A percentile compares a stretch with the other conserved stretches of the same genome.
phyloP scores from a whole-genome alignment of 768 basidiomycete genomes.

The Neoboletus subvelutipes region DNA sequence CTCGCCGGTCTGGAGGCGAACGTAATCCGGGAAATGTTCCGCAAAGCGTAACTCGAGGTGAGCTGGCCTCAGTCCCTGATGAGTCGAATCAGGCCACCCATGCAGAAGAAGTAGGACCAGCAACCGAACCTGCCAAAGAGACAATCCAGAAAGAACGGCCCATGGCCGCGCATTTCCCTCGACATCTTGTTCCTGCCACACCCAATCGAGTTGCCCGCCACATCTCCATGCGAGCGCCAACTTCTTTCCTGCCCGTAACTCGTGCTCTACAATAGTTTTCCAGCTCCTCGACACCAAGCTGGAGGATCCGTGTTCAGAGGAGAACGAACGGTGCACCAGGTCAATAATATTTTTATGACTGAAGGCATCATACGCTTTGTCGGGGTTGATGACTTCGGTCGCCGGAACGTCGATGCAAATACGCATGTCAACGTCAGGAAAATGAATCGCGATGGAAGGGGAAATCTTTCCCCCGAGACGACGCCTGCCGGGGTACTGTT shows the following conservation, averaged over 20 bases:
- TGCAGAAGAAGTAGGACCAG: not conserved
- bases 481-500: constrained; percentile 45
- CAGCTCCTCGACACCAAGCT: constrained; percentile 45
- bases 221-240: constrained; percentile 80
- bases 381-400: constrained; percentile 37
- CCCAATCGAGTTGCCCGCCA: constrained; percentile 80
- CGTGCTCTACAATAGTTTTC: constrained; percentile 55
- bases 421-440: constrained; percentile 63
- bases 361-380: constrained; percentile 50
- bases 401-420: constrained; percentile 70
- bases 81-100: constrained; percentile 14
- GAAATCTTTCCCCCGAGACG: constrained; percentile 75
- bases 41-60: constrained; percentile 74
- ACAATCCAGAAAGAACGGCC: constrained; percentile 74
- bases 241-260: constrained; percentile 51
- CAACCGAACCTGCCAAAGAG: constrained; percentile 61
- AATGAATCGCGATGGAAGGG: constrained; percentile 62
- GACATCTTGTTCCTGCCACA: constrained; percentile 70
- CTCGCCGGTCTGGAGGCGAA: constrained; percentile 41
- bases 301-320: constrained; percentile 39
- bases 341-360: constrained; percentile 60
- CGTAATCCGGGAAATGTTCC: constrained; percentile 57
- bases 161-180: constrained; percentile 62
- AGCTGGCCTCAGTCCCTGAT: constrained; percentile 42
- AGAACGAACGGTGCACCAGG: constrained; percentile 53